Conservation (phyloP, 148 eudicot genomes). For the Vaccinium darrowii region DNA sequence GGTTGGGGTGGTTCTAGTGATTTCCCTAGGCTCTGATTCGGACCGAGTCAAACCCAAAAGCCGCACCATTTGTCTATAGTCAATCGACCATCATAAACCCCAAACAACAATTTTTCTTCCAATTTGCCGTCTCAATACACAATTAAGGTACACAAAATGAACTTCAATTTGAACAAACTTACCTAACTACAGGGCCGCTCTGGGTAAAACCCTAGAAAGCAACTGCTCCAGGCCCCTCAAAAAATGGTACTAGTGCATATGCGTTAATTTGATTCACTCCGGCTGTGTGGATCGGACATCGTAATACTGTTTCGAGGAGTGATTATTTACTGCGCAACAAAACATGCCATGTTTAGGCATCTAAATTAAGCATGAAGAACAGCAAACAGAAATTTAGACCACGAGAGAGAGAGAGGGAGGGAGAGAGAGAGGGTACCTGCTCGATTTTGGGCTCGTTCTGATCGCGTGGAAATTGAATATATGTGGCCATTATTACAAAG, state of each 20-base stretch:
- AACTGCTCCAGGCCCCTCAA: slow-evolving; percentile 9
- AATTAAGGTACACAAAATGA: slow-evolving; percentile 17
- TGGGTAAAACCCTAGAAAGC: neutral
- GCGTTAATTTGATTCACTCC: neutral
- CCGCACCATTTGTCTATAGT: slow-evolving; percentile 62
- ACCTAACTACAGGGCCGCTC: neutral
- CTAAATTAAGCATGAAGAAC: neutral
- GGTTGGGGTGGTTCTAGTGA: slow-evolving; percentile 65
- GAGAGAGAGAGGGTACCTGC: neutral
- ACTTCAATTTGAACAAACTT: slow-evolving; percentile 12
- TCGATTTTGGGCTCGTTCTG: neutral
- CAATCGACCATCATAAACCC: slow-evolving; percentile 43
- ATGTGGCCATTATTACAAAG: neutral
- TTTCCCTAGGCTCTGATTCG: slow-evolving; percentile 83
- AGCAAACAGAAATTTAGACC: neutral
- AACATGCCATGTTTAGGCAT: neutral
- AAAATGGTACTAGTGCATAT: neutral
- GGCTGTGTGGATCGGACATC: neutral
- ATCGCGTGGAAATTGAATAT: slow-evolving; percentile 1
- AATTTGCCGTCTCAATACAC: slow-evolving; percentile 10
- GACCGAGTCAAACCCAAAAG: slow-evolving; percentile 69
- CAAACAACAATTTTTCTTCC: slow-evolving; percentile 21
- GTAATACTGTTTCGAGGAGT: neutral
- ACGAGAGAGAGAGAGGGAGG: neutral
- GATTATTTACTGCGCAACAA: neutral